Base-by-base conservation (phyloP, 768 basidiomycete genomes). In the Megacollybia marginata region DNA sequence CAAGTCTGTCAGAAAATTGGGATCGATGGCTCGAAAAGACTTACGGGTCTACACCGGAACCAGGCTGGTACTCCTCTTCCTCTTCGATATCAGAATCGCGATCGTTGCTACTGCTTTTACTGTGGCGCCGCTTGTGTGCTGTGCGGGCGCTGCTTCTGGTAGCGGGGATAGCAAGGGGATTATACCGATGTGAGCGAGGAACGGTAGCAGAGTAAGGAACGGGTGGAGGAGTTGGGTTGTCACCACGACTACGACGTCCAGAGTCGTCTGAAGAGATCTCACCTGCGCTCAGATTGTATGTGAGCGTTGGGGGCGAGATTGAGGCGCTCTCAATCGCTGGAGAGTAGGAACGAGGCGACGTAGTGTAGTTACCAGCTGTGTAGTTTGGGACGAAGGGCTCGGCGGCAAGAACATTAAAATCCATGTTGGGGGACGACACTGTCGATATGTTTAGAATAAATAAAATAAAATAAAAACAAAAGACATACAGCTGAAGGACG, bases 221-320 rank as follows among this genome's bases (percentile, higher is more conserved):
- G 54, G 76, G 65, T 0, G 72, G 67, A 20, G 78, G 76, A 31
- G 74, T 28, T 2, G 47, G 46, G 47, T 47, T 56, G 5, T 56
- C 45, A 42, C 83, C 83, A 52, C 87, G 85, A 63, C 83, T 84
- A 59, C 78, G 78, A 47, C 80, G 70, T 59, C 76, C 79, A 51
- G 85, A 82, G 55, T 82, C 76, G 59, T 88, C 87, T n/a, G 85
- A 86, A 11, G 83, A 84, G 48, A 83, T 65, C 63, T 88, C 87
- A 53, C 82, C 83, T 42, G 72, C 78, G 57, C 78, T 82, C 55
- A 88, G 69, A 61, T 74, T 80, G 67, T 87, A 85, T 51, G 70
- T 63, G 54, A 88, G 77, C 45, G 83, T 76, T 36, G 83, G 85
- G 15, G 85, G 84, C 36, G 82, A 85, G 55, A 88, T 80, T 64